Evolutionary conservation across 805 yeast species (phyloP).

Genomic region (Kurtzmaniella fragi): DNA sequence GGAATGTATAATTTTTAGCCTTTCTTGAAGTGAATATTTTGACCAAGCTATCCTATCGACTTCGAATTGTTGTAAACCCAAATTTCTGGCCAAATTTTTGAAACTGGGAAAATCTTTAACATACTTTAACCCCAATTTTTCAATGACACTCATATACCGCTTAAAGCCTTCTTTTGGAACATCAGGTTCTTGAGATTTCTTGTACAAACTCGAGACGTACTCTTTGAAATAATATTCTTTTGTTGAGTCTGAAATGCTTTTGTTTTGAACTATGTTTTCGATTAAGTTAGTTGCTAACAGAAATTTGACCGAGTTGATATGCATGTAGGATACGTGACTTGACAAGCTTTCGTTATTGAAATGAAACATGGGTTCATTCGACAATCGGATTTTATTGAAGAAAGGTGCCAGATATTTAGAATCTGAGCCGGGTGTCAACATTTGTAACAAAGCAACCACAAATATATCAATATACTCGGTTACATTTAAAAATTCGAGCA

Average conservation of each 20-base stretch:
- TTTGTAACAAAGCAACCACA: conserved; percentile 16
- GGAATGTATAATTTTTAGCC: conserved; percentile 19
- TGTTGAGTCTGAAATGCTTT: conserved; percentile 6
- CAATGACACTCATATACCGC: neutral
- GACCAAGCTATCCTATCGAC: conserved; percentile 19
- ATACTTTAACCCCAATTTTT: neutral
- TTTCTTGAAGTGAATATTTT: conserved; percentile 15
- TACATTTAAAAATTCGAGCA: conserved; percentile 16
- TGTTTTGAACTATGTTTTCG: conserved; percentile 12
- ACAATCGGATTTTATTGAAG: conserved; percentile 13
- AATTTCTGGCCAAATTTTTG: conserved; percentile 16
- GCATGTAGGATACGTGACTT: conserved; percentile 10
- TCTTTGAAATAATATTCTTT: conserved; percentile 14
- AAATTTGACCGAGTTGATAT: conserved; percentile 14
- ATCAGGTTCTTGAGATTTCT: neutral
- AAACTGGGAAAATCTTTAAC: conserved; percentile 12
- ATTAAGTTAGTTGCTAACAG: conserved; percentile 16
- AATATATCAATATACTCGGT: conserved; percentile 18
- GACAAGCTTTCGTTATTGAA: conserved; percentile 13
- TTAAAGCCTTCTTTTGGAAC: conserved; percentile 13
- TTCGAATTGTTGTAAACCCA: conserved; percentile 23
- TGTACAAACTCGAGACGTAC: neutral
- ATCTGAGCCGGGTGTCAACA: conserved; percentile 19
- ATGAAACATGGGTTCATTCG: conserved; percentile 12
- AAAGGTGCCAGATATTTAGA: conserved; percentile 21